Conservation (phyloP, 148 eudicot species). For the Dianthus caryophyllus region DNA sequence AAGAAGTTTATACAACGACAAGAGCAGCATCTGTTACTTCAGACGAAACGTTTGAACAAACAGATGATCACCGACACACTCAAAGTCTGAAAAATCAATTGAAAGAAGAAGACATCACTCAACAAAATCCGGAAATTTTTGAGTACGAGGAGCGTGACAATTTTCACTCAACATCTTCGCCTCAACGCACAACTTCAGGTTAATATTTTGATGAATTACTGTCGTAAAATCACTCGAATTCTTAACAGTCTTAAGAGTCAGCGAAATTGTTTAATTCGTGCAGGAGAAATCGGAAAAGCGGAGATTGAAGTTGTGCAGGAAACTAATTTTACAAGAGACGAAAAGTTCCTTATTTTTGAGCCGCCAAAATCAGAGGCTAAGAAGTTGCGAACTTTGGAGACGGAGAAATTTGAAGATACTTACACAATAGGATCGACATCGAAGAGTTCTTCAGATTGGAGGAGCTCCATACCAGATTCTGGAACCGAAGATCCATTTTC, state of each 20-base stretch:
- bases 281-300: background rate
- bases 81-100: background rate
- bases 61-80: background rate
- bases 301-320: conserved; percentile 14
- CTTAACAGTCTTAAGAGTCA: too few species aligned
- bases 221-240: background rate
- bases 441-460: conserved; percentile 89
- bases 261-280: background rate
- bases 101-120: background rate
- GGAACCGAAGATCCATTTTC: conserved; percentile 86
- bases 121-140: background rate
- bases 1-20: conserved; percentile 27
- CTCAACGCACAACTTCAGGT: too few species aligned
- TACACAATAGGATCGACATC: conserved; percentile 85
- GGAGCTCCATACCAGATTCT: conserved; percentile 80
- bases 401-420: conserved; percentile 50
- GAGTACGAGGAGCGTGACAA: background rate
- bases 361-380: conserved; percentile 41
- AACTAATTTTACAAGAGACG: conserved; percentile 33
- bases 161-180: too few species aligned
- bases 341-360: conserved; percentile 35
- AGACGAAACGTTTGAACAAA: background rate
- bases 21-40: conserved; percentile 11
- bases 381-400: conserved; percentile 32
- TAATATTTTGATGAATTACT: background rate